Percentiles rank a stretch among this genome's conserved stretches.
phyloP scores from a whole-genome alignment of 1,139 yeast species.

The Sugiyamaella pinicola region DNA sequence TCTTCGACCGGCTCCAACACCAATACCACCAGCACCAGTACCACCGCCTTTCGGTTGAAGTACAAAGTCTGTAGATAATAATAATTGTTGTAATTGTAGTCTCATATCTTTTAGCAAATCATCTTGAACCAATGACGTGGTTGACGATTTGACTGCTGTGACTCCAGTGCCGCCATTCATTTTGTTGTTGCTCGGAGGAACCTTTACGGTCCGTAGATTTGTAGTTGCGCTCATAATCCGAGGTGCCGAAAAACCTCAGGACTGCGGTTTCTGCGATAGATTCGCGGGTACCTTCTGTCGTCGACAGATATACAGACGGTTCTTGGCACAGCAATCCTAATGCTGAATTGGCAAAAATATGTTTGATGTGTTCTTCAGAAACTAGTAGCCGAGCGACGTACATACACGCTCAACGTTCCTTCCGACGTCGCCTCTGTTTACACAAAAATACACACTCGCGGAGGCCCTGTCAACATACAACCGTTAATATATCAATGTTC shows the following conservation, averaged over 20 bases:
- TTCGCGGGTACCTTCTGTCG: too few relatives aligned
- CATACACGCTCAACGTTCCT: too few relatives aligned
- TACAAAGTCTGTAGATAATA: slow-evolving; percentile 37
- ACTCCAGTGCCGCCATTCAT: background rate
- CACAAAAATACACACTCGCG: too few relatives aligned
- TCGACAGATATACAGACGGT: background rate
- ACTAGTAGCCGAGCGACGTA: too few relatives aligned
- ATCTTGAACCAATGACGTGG: slow-evolving; percentile 7
- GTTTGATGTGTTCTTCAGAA: too few relatives aligned
- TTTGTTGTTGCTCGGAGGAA: background rate
- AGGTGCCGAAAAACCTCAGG: background rate
- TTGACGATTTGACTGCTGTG: background rate
- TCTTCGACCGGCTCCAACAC: slow-evolving; percentile 5
- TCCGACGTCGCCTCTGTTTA: too few relatives aligned
- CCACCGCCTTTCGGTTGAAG: slow-evolving; percentile 28
- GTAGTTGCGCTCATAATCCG: background rate
- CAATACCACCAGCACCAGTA: slow-evolving; percentile 14
- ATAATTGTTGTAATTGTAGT: slow-evolving; percentile 38
- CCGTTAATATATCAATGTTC: too few relatives aligned
- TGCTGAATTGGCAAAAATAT: too few relatives aligned
- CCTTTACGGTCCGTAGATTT: slow-evolving; percentile 1
- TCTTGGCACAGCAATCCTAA: too few relatives aligned
- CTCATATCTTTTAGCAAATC: slow-evolving; percentile 30
- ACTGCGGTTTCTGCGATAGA: too few relatives aligned
- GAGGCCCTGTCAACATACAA: too few relatives aligned